Conservation (phyloP, 2,329 filamentous ascomycete species). For the Penicillium sumatraense region DNA sequence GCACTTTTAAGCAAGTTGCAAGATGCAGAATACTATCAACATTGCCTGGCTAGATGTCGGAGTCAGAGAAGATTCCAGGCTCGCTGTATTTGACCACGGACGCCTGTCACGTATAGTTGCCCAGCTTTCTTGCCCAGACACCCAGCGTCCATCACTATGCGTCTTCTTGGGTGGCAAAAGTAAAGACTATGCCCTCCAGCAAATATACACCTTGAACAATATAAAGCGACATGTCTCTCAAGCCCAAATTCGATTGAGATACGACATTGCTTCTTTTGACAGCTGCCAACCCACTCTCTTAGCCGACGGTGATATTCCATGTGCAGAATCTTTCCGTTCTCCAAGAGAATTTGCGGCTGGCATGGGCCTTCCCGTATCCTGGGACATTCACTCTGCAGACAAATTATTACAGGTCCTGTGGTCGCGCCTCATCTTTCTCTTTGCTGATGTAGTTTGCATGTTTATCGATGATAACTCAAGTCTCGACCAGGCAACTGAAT, state of each 20-base stretch:
- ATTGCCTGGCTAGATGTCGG: conserved; percentile 18
- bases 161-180: conserved; percentile 11
- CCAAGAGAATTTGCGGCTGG: neutral
- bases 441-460: conserved; percentile 28
- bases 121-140: conserved; percentile 1
- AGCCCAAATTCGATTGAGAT: conserved; percentile 9
- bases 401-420: conserved; percentile 8
- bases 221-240: conserved; percentile 14
- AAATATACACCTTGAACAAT: conserved; percentile 17
- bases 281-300: neutral
- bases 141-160: conserved; percentile 13
- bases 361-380: neutral
- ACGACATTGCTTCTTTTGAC: conserved; percentile 7
- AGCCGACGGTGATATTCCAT: conserved; percentile 3
- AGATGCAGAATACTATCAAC: conserved; percentile 15
- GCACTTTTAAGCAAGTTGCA: neutral
- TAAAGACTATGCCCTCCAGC: conserved; percentile 12
- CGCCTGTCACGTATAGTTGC: conserved; percentile 5
- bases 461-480: conserved; percentile 19
- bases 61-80: conserved; percentile 8
- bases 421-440: conserved; percentile 26
- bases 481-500: conserved; percentile 3
- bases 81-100: conserved; percentile 8
- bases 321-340: neutral
- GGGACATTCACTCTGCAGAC: neutral